These are phyloP conservation scores for Ceratocystiopsis sp. DNA, from an alignment of 2,329 filamentous ascomycete genomes.

Conservation along the genomic window DNA sequence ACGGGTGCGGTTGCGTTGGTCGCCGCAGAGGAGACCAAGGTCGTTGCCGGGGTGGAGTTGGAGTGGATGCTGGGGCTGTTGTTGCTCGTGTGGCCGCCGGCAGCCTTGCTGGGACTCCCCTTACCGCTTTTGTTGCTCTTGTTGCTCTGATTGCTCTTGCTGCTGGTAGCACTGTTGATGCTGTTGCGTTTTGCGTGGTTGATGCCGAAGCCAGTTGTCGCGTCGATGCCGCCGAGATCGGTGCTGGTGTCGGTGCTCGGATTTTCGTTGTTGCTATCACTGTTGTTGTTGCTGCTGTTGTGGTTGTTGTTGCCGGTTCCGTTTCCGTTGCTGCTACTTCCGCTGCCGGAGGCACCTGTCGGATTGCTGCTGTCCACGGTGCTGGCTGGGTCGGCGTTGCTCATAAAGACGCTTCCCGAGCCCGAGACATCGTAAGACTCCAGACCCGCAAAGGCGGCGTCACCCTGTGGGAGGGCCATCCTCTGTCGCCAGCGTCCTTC, in stretches of 20 bases:
- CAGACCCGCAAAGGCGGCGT: constrained; percentile 9
- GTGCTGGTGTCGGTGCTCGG: neutral
- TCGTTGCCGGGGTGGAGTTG: neutral
- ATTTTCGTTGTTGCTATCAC: neutral
- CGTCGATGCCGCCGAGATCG: neutral
- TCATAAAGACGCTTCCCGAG: too few species aligned
- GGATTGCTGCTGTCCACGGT: too few species aligned
- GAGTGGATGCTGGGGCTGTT: constrained; percentile 1
- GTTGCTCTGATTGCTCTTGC: constrained; percentile 5
- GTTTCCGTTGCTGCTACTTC: too few species aligned
- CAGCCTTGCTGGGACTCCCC: neutral
- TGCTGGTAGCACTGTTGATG: constrained; percentile 2
- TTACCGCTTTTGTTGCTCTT: neutral
- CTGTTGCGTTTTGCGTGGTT: neutral
- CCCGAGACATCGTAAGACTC: constrained; percentile 5
- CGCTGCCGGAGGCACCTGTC: too few species aligned
- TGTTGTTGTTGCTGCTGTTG: neutral
- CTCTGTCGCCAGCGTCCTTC: too few species aligned
- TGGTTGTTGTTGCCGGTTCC: neutral
- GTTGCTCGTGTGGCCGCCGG: neutral
- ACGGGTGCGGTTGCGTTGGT: constrained; percentile 15
- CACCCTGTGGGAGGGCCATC: neutral
- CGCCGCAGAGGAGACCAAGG: constrained; percentile 11
- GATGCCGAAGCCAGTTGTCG: neutral
- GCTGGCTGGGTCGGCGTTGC: too few species aligned